Conservation (phyloP, 805 yeast genomes). For the Pichia rugopelliculosa region DNA sequence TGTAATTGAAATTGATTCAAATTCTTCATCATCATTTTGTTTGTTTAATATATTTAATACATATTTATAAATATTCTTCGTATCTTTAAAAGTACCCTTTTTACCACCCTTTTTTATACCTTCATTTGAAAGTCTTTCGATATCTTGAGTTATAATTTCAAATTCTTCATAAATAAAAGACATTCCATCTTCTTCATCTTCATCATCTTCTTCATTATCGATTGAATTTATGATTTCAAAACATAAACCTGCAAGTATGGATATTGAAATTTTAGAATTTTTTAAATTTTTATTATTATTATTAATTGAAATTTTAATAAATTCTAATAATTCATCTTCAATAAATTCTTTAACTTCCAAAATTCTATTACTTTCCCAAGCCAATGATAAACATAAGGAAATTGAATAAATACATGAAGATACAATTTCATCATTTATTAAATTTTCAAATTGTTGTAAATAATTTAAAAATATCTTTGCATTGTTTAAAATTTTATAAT, state of each 20-base stretch:
- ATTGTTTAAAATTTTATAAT: constrained; percentile 42
- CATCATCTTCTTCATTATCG: constrained; percentile 39
- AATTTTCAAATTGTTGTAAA: constrained; percentile 34
- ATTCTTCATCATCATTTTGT: background rate
- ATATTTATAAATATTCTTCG: constrained; percentile 54
- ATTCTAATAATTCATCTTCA: constrained; percentile 9
- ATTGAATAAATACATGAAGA: background rate
- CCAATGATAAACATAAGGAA: constrained; percentile 27
- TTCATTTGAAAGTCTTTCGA: constrained; percentile 39
- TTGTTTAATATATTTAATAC: constrained; percentile 41
- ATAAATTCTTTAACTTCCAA: constrained; percentile 19
- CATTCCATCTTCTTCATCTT: constrained; percentile 40
- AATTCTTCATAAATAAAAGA: constrained; percentile 8
- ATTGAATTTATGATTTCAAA: constrained; percentile 39
- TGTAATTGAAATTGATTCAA: constrained; percentile 31
- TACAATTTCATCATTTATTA: constrained; percentile 28
- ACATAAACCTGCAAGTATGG: constrained; percentile 47
- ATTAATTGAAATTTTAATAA: constrained; percentile 25
- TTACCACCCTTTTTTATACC: constrained; percentile 54
- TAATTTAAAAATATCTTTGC: constrained; percentile 37
- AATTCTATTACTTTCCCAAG: constrained; percentile 31
- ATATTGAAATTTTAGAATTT: constrained; percentile 35
- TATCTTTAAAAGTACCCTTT: constrained; percentile 45
- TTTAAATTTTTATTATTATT: constrained; percentile 4
- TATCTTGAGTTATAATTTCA: constrained; percentile 27